A percentile compares a stretch with the other conserved stretches of the same genome.
Evolutionary conservation across 108 stramenopile genomes (phyloP).

Genomic region (Pseudonitzschia pungens): DNA sequence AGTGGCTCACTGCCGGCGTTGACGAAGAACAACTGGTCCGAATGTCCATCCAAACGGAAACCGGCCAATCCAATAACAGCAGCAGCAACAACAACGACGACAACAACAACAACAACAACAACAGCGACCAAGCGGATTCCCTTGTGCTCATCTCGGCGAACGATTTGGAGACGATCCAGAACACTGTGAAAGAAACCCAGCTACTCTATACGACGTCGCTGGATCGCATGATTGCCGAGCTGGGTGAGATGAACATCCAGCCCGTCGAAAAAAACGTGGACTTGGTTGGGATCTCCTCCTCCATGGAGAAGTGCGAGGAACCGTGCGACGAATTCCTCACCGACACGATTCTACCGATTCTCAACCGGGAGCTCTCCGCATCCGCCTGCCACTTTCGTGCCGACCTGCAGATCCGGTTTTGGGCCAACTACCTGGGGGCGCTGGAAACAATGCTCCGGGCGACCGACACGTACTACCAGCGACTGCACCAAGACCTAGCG

Average conservation of each 20-base stretch:
- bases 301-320: slow-evolving; percentile 24
- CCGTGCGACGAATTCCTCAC: neutral
- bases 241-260: neutral
- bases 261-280: neutral
- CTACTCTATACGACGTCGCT: neutral
- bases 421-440: slow-evolving; percentile 19
- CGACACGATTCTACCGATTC: slow-evolving; percentile 10
- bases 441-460: slow-evolving; percentile 10
- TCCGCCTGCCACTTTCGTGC: slow-evolving; percentile 7
- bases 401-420: slow-evolving; percentile 23
- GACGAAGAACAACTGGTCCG: slow-evolving; percentile 33
- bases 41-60: neutral
- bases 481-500: slow-evolving; percentile 20
- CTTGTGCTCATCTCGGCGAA: neutral
- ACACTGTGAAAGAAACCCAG: neutral
- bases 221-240: neutral
- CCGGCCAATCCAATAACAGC: neutral
- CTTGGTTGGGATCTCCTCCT: neutral
- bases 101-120: neutral
- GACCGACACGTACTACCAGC: slow-evolving; percentile 22
- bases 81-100: neutral
- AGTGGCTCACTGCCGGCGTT: slow-evolving; percentile 35
- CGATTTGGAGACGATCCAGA: neutral
- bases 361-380: neutral
- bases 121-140: neutral